Evolutionary conservation across 306 rosid genomes (phyloP), one percentile per base, ranked within the genome.

Genomic region (Biancaea sappan): DNA sequence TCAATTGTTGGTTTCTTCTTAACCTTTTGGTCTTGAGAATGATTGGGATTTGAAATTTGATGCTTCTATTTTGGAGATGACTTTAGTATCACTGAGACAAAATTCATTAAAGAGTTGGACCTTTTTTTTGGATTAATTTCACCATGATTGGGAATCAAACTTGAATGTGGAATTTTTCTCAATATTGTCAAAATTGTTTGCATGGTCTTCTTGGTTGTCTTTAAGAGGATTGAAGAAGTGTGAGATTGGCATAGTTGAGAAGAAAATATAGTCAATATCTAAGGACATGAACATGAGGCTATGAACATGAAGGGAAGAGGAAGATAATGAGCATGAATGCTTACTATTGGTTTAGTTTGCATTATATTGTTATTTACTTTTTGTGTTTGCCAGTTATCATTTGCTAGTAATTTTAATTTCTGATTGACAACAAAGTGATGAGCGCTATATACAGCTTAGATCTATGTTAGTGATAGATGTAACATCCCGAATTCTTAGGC

Each of bases 241-340:
- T 19, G 57, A 54, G 74, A 66, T 78, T 59, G 88, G 50, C 88
- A 84, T 82, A 38, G n/a, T 71, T 38, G 54, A 46, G 43, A 43
- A 35, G 40, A 21, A 60, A 6, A 19, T 74, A 37, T 52, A 22
- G 34, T 4, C n/a, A 22, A 44, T 25, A 44, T 71, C 32, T 35
- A 64, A 72, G 75, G 35, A 69, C 85, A 72, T 58, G 72, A n/a
- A n/a, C n/a, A n/a, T n/a, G n/a, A 52, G 69, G 79, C 69, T 46
- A 47, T 15, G 44, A 58, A 15, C 1, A 16, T 28, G 10, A 4
- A 16, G 22, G 31, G 11, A 41, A 4, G 24, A 52, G 48, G 66
- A 35, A 80, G 34, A 3, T 54, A 7, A 47, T 4, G 11, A 13
- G 28, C n/a, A n/a, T n/a, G n/a, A n/a, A n/a, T n/a, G n/a, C n/a